Evolutionary conservation across 371 early-diverging fungal genomes (phyloP).

Genomic region (Mucor mucedo): DNA sequence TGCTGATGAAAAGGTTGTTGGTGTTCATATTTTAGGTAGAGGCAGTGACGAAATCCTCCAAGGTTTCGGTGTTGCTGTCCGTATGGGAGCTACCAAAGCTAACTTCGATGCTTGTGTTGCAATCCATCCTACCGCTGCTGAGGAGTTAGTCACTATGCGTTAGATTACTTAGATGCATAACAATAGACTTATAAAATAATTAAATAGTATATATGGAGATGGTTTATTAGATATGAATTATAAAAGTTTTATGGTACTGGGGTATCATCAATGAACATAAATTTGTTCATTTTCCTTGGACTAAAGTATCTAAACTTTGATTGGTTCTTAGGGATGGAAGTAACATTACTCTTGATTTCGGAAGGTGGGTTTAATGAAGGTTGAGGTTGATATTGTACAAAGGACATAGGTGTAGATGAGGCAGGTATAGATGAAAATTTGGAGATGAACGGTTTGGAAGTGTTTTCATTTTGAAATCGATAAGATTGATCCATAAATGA

Average conservation of each 20-base stretch:
- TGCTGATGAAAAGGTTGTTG: conserved; percentile 93
- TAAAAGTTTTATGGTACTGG: no score
- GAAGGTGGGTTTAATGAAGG: conserved; percentile 14
- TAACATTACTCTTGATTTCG: no score
- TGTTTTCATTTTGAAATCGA: conserved; percentile 4
- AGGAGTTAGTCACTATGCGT: conserved; percentile 71
- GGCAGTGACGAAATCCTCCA: conserved; percentile 96
- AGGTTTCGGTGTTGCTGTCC: conserved; percentile 84
- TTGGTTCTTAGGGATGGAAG: conserved; percentile 31
- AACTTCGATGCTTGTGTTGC: conserved; percentile 96
- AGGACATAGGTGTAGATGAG: conserved; percentile 1
- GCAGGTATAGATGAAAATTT: neutral
- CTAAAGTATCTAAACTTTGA: conserved; percentile 57
- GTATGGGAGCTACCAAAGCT: conserved; percentile 95
- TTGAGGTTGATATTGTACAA: conserved; percentile 31
- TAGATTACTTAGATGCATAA: neutral
- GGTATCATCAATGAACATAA: conserved; percentile 54
- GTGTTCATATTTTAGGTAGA: conserved; percentile 93
- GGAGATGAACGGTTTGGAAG: neutral
- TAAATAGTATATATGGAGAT: no score
- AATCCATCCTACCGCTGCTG: conserved; percentile 98
- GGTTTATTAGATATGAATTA: no score
- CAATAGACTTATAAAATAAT: no score
- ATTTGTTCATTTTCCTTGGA: conserved; percentile 60
- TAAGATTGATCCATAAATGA: conserved; percentile 3